Conservation (phyloP, 768 basidiomycete species). For the Pleurotus cornucopiae region DNA sequence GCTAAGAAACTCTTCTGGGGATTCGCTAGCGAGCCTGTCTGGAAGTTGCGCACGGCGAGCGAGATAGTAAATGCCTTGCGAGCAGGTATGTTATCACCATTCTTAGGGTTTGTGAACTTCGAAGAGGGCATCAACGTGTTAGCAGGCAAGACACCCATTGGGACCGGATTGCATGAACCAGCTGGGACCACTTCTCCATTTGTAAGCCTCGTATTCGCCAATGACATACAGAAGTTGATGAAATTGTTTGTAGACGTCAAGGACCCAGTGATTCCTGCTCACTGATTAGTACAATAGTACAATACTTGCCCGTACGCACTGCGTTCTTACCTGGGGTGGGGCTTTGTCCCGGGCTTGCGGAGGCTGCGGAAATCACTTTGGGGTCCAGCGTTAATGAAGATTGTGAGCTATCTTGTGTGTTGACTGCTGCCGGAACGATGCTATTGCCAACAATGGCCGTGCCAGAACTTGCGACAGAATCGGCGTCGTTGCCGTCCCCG, state of each 20-base stretch:
- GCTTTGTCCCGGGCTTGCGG: background rate
- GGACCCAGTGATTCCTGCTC: conserved; percentile 45
- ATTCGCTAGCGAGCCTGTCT: conserved; percentile 40
- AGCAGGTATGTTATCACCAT: conserved; percentile 39
- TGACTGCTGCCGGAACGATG: background rate
- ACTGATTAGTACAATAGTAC: background rate
- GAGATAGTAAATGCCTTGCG: conserved; percentile 45
- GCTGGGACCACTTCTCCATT: conserved; percentile 46
- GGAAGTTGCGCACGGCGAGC: conserved; percentile 40
- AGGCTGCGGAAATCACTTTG: background rate
- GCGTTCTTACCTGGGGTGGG: background rate
- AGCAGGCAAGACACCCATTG: conserved; percentile 52
- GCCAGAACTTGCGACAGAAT: background rate
- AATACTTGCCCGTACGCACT: background rate
- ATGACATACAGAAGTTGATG: conserved; percentile 49
- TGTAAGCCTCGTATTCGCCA: conserved; percentile 43
- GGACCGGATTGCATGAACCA: conserved; percentile 57
- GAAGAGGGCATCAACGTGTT: conserved; percentile 41
- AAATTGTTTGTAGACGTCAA: conserved; percentile 58
- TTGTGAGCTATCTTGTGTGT: background rate
- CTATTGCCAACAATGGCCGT: background rate
- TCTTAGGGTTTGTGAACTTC: conserved; percentile 42
- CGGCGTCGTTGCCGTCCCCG: background rate
- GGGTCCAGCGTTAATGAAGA: background rate
- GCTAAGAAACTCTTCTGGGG: conserved; percentile 49